Evolutionary conservation across 2,329 filamentous ascomycete genomes (phyloP), one percentile per base, ranked within the genome.

Genomic region (Simplicillium sp.): DNA sequence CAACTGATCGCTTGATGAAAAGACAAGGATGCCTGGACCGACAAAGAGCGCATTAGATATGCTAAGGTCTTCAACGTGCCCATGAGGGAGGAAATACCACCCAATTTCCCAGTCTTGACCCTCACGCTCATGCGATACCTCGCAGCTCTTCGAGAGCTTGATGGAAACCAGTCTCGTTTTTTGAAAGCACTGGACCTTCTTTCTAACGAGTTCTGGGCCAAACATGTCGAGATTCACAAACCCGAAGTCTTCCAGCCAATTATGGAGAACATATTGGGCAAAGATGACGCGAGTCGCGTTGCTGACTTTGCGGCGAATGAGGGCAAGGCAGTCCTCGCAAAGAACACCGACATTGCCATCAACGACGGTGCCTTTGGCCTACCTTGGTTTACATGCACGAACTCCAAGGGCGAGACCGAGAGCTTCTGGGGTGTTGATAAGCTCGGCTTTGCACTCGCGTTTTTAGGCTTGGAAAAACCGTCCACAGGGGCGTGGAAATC

Each of bases 401-500:
- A 59, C 36, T 28, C 40, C 1, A 37, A 40, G 13, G 54, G 60
- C 9, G 37, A 56, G 38, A 59, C 43, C 6, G 57, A 65, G 28
- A 54, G 54, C 2, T 66, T 64, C 48, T 65, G 56, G 54, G 62
- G 63, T 8, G 57, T 65, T 7, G 62, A 65, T 46, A 62, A 64
- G 38, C 34, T 66, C 9, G 61, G 60, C 3, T 56, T 58, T 33
- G 55, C 64, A 29, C 42, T 50, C 3, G 51, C 53, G 34, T 66
- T 65, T 36, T 45, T 65, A 13, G 55, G 50, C 3, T 42, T 64
- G 28, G 48, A 53, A 39, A 53, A 46, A 45, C 53, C 55, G 7
- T 33, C 37, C 4, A 31, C 43, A 9, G 48, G 47, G 2, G 58
- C 52, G 11, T 64, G 59, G 61, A 59, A 48, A 47, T 50, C 60